Base-by-base conservation (phyloP, 2,329 filamentous ascomycete species). In the Madurella fahalii region DNA sequence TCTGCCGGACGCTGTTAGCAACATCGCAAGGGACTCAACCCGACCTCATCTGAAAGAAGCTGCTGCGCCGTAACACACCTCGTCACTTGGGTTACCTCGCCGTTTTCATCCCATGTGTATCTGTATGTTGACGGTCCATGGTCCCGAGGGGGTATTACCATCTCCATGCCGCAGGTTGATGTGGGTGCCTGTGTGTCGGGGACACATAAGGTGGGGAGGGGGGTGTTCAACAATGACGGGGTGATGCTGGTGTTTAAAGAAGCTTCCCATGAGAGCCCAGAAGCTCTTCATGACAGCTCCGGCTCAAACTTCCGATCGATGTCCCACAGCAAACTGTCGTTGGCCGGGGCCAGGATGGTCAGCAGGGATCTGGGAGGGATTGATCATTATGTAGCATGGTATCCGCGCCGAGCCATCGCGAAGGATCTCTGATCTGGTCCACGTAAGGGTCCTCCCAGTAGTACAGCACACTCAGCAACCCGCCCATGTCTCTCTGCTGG, bases 31-130 rank as follows among this genome's bases (percentile, higher is more conserved):
- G 20, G 13, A n/a, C 8, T 39, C 16, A 39, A 15, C 11, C 15
- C 40, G 48, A 17, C n/a, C 11, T 40, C n/a, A 32, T 31, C 12
- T 37, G 32, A 51, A 46, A 9, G 40, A 12, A 25, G 13, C 5
- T 20, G 31, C 47, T 54, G 47, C 31, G 55, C 47, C 44, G 47
- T 42, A 17, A 55, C 60, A n/a, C 8, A 64, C 63, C 59, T 60
- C 12, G 61, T 60, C 16, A 66, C 61, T 51, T 67, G 56, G 8
- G 54, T 57, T 32, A 66, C 65, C 48, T 65, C 64, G 9, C 65
- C 65, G 39, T 65, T 62, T 48, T 65, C 65, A 47, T 67, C 64
- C 65, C 63, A 68, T 5, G 57, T 61, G 37, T 65, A 65, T 45
- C 61, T 59, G 50, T 61, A 65, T 25, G 63, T 62, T 17, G 60